Conservation (phyloP, 257 asterid genomes). For the Lycium barbarum region DNA sequence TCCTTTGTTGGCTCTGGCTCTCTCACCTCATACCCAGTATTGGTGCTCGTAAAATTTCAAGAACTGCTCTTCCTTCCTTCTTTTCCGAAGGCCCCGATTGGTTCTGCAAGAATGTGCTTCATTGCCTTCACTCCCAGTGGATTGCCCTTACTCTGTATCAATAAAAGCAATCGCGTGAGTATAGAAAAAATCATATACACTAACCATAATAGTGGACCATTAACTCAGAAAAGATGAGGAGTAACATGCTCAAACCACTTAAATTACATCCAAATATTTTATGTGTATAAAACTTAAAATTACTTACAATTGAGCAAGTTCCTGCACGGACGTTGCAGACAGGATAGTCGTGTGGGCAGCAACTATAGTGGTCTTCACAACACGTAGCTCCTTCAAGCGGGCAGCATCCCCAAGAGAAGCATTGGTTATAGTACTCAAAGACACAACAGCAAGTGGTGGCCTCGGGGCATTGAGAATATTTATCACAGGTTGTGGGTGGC, state of each 20-base stretch:
- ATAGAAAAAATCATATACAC: not conserved
- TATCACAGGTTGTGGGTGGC: slow-evolving; percentile 57
- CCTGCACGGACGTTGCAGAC: slow-evolving; percentile 59
- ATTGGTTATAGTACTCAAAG: slow-evolving; percentile 39
- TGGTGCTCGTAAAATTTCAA: slow-evolving; percentile 27
- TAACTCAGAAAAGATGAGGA: not conserved
- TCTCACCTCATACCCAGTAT: not conserved
- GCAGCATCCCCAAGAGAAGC: slow-evolving; percentile 78
- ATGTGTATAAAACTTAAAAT: too few relatives aligned
- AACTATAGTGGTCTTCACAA: slow-evolving; percentile 71
- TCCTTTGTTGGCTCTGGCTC: not conserved
- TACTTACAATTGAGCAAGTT: slow-evolving; percentile 59
- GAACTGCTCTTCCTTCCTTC: slow-evolving; percentile 53
- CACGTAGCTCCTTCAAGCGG: slow-evolving; percentile 66
- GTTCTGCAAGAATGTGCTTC: slow-evolving; percentile 65
- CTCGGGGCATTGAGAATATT: slow-evolving; percentile 51
- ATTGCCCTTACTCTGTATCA: slow-evolving; percentile 63
- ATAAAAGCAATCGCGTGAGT: not conserved
- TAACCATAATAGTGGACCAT: not conserved
- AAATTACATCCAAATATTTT: not conserved
- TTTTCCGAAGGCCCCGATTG: slow-evolving; percentile 44
- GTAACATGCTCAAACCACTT: not conserved
- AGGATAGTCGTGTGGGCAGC: slow-evolving; percentile 73
- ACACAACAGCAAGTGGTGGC: slow-evolving; percentile 68
- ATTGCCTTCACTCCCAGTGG: slow-evolving; percentile 79